Evolutionary conservation across 208 protist genomes (phyloP), one percentile per base, ranked within the genome.

Genomic region (Trypanosoma cruzi): DNA sequence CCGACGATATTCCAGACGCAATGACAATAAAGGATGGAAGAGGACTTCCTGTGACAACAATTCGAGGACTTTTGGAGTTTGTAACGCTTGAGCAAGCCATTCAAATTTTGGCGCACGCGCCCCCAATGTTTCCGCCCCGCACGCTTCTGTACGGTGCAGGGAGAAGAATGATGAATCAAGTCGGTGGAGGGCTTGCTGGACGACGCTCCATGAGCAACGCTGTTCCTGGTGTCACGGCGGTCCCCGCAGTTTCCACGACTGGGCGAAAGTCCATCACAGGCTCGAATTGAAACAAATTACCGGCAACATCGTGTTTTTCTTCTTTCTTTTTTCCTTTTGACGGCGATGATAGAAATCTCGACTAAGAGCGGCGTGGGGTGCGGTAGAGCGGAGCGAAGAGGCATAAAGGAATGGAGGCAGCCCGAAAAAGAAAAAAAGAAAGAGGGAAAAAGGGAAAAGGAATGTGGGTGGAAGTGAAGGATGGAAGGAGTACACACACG

Each of bases 11-110:
- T 22, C 84, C 82, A 1, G 80, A 91, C 8, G 85, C 80, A 61
- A 65, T 94, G 32, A 92, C 86, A 11, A 68, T 96, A 18, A 82
- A 82, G 29, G 79, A 80, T 58, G 68, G 66, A 20, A 81, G 85
- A 1, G 72, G 71, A 54, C 75, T 96, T 0, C 90, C 90, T 0
- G 73, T 80, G 5, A 73, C 73, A 10, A 92, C 90, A n/a, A 74
- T 89, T 63, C 78, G 74, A 20, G 77, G 76, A 40, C 60, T 86
- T n/a, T 42, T 67, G 0, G 50, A 80, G n/a, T 91, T 94, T 65
- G 8, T 94, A 20, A 59, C 85, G 26, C 57, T 83, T 31, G 82
- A 89, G 31, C 69, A 80, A 66, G 85, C 78, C 3, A 52, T 80
- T 16, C 42, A 78, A 40, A 46, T 93, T 37, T 71, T 96, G 31